Evolutionary conservation across 2,329 filamentous ascomycete species (phyloP).

Genomic region (Colletotrichum filicis): DNA sequence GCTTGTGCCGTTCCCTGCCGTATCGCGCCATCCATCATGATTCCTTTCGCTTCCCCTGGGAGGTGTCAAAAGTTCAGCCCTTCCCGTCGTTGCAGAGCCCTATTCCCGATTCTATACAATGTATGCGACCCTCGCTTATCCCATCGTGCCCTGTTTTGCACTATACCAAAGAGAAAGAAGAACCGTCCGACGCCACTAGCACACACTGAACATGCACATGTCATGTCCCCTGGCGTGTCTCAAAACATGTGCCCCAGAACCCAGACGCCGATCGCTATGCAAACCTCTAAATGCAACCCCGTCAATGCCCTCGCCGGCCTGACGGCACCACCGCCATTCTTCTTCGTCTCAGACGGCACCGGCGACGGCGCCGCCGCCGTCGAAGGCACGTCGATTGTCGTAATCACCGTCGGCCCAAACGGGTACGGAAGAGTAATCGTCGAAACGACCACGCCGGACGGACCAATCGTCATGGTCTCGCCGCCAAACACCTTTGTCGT

Average conservation of each 20-base stretch:
- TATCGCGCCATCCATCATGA: constrained; percentile 33
- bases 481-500: constrained; percentile 60
- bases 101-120: neutral
- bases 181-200: constrained; percentile 8
- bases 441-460: constrained; percentile 58
- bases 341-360: constrained; percentile 22
- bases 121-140: neutral
- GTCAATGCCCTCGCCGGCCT: constrained; percentile 24
- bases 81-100: constrained; percentile 24
- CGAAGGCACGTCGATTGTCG: constrained; percentile 50
- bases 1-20: constrained; percentile 7
- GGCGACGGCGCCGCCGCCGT: constrained; percentile 39
- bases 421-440: constrained; percentile 58
- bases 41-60: neutral
- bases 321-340: constrained; percentile 8
- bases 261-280: constrained; percentile 54
- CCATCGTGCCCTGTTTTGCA: neutral
- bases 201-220: neutral
- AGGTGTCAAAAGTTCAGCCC: neutral
- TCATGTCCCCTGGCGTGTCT: constrained; percentile 25
- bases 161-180: neutral
- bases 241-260: constrained; percentile 38
- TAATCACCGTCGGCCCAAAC: constrained; percentile 55
- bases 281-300: constrained; percentile 40
- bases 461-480: constrained; percentile 62